Evolutionary conservation across 2,329 filamentous ascomycete species (phyloP), one percentile per base, ranked within the genome.

Genomic region (Colletotrichum tofieldiae): DNA sequence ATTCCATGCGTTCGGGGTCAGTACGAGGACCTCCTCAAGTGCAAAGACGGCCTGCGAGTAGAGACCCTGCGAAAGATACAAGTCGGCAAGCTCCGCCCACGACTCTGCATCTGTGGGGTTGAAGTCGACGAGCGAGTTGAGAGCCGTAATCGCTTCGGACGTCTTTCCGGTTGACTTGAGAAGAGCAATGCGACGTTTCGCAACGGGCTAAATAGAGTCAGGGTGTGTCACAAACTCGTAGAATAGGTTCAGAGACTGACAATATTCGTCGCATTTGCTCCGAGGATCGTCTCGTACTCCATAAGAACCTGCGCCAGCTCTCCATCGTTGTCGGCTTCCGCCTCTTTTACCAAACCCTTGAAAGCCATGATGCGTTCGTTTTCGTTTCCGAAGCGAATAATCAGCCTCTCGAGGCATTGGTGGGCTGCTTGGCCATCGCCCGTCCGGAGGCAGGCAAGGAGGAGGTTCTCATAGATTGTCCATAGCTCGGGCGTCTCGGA

Each of bases 1-100:
- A 85, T 97, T 98, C 95, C 96, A 99, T 26, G 96, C 94, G 84
- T 98, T 97, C 5, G 96, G 96, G 65, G 91, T 90, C 69, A 97
- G 87, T 63, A 98, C 86, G 55, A 99, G 83, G 26, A 97, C 94
- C 81, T 99, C 96, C 81, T 99, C 96, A 55, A 98, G 84, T 72
- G 94, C 93, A 81, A 93, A 98, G 62, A 98, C 91, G 49, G 95
- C 93, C 81, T 98, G 96, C 18, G 91, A 84, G 78, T 93, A 94
- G 77, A 96, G 83, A 0, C 93, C 94, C 79, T 96, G 93, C 26
- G 88, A 87, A 39, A 95, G 87, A 82, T 99, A 98, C 73, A 98
- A 84, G 79, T 98, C 94, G 65, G 94, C 91, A 76, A 98, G 86
- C 84, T 99, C 96, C 64, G 94, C 90, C 96, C 96, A 99, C 12